Base-by-base conservation (phyloP, 352 stramenopile genomes). In the Aphanomyces cochlioides region DNA sequence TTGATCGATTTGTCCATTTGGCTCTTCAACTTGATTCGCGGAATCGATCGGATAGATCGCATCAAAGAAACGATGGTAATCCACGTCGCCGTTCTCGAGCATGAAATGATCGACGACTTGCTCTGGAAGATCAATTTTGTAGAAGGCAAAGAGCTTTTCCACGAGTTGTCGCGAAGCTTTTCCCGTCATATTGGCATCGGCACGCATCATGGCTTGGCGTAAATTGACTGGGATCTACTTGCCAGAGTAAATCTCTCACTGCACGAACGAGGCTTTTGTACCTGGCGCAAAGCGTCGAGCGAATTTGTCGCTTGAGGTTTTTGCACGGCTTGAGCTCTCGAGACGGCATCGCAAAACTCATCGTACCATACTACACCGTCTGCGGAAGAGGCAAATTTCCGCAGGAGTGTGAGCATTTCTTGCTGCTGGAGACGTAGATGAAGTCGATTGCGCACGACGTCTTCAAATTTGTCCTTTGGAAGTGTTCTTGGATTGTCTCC, bases 271-370 rank as follows among this genome's bases (percentile, higher is more conserved):
- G 1, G 54, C 28, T 12, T n/a, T n/a, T 13, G 17, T 37, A 38
- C n/a, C 54, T 50, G 43, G 10, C 43, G 43, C 43, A 50, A 50
- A 1, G 13, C 50, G 36, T 17, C 7, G 15, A 58, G 50, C 50
- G 15, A 21, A 58, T 58, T 58, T 3, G 50, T 37, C 15, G 50
- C 17, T 28, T 1, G 36, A 17, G 50, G 21, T 28, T 28, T 61
- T 40, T n/a, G 10, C 5, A 15, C 6, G 17, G 56, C 56, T 15
- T 13, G 28, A 6, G 56, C 56, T 10, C 56, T 15, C 0, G 73
- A 63, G 0, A 93, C 56, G 2, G 75, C 74, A 67, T 93, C 82
- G 41, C 82, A 93, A 37, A 89, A 88, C 1, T 88, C 79, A 34
- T 87, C 78, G 53, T 88, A 90, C 3, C 60, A 61, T 37, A 61